Evolutionary conservation across 2,329 filamentous ascomycete species (phyloP).

Genomic region (Sporothrix pseudoabietina): DNA sequence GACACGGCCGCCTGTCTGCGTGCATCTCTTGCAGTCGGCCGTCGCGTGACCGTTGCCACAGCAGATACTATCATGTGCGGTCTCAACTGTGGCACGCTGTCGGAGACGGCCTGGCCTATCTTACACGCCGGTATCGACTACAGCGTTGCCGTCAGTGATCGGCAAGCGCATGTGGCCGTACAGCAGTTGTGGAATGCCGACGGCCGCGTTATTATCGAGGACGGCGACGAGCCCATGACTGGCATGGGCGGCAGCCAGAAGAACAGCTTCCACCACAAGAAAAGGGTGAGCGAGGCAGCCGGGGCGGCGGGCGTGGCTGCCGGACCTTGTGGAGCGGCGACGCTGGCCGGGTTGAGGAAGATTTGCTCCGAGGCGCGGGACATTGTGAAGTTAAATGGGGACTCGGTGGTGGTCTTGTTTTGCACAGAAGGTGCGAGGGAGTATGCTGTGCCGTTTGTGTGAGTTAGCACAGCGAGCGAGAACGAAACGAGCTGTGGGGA

Average conservation of each 20-base stretch:
- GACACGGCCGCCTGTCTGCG: constrained; percentile 63
- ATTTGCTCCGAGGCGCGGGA: constrained; percentile 28
- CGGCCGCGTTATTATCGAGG: background rate
- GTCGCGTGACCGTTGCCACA: constrained; percentile 55
- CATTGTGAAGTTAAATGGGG: constrained; percentile 19
- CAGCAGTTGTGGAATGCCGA: constrained; percentile 50
- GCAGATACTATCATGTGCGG: constrained; percentile 71
- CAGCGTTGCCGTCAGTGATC: constrained; percentile 61
- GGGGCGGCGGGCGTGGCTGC: constrained; percentile 34
- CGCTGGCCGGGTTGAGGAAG: constrained; percentile 53
- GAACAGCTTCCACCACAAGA: background rate
- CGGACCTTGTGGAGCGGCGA: constrained; percentile 46
- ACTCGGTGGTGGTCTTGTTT: constrained; percentile 31
- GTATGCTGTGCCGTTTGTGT: constrained; percentile 30
- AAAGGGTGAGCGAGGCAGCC: background rate
- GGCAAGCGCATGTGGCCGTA: constrained; percentile 62
- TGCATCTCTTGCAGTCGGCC: constrained; percentile 53
- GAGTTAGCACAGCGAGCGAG: background rate
- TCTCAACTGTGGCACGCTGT: constrained; percentile 72
- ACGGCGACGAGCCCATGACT: constrained; percentile 15
- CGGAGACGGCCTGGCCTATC: constrained; percentile 64
- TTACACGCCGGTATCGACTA: constrained; percentile 62
- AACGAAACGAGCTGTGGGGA: background rate
- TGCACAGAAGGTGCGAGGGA: constrained; percentile 31
- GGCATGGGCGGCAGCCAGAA: background rate